Base-by-base conservation (phyloP, 441 rosid species). In the Euphorbia celastroides region DNA sequence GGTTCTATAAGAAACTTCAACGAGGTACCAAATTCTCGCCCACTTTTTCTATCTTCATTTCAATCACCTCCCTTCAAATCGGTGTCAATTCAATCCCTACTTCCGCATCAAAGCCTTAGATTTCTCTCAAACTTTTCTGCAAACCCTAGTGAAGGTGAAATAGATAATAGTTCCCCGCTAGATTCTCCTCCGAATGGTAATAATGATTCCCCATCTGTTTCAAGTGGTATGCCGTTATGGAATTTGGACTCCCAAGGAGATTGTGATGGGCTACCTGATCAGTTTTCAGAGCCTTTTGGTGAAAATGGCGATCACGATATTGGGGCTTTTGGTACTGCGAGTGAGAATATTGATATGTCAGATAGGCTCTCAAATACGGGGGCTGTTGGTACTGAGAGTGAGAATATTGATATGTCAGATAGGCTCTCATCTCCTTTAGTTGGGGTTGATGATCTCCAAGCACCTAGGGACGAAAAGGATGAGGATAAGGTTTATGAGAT, bases 91-190 rank as follows among this genome's bases (percentile, higher is more conserved):
- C 61, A 63, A 69, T 30, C 66, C 58, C 77, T 66, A 22, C 62
- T 62, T 60, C 34, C 51, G 62, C 13, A 44, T 31, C 72, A 67
- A 73, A 77, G 34, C 63, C 41, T 63, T 46, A 77, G 88, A 61
- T 70, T 79, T 70, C 71, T 82, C 66, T 73, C 80, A 7, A 67
- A 75, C 14, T 76, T 38, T 3, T 77, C 82, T 27, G 38, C 73
- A 25, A 69, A n/a, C 71, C 66, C 76, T 56, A 62, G 36, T 20
- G 75, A 71, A 17, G 44, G 70, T 27, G 62, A 76, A 17, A 22
- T 69, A 10, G 80, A 73, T 36, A 41, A 34, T 60, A 60, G 72
- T 11, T 38, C 44, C 6, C 34, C 54, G 5, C 62, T 3, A 26
- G 63, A 20, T 36, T 26, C 69, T 36, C 58, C 13, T 48, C 57